These are phyloP conservation scores for Colletotrichum costaricense DNA, from an alignment of 2,329 filamentous ascomycete species.

Conservation along the genomic window DNA sequence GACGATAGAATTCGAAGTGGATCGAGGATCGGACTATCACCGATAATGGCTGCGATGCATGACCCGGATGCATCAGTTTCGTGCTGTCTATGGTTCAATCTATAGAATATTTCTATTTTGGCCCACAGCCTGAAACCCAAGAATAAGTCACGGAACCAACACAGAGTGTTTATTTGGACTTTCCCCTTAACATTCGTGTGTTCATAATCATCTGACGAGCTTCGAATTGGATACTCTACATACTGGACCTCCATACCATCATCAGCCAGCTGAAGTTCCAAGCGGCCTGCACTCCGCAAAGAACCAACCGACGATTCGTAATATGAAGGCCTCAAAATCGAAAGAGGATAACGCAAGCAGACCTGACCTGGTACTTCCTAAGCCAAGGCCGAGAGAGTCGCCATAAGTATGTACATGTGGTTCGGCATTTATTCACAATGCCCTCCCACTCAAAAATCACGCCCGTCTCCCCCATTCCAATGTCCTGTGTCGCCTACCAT, in stretches of 20 bases:
- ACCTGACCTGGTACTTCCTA: not conserved
- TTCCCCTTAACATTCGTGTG: not conserved
- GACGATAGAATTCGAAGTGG: no score
- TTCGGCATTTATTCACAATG: slow-evolving; percentile 13
- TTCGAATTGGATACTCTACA: slow-evolving; percentile 28
- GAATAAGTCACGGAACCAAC: not conserved
- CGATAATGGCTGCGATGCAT: no score
- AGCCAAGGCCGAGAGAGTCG: not conserved
- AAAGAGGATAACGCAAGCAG: not conserved
- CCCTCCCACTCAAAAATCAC: slow-evolving; percentile 16
- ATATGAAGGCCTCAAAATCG: slow-evolving; percentile 1
- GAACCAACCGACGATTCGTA: not conserved
- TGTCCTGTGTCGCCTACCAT: slow-evolving; percentile 28
- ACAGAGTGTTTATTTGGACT: not conserved
- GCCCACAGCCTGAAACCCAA: not conserved
- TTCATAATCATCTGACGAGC: not conserved
- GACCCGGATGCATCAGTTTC: no score
- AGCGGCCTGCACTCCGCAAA: slow-evolving; percentile 33
- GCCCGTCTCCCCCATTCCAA: slow-evolving; percentile 12
- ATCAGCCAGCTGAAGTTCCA: not conserved
- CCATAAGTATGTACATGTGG: slow-evolving; percentile 32
- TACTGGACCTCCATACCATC: not conserved
- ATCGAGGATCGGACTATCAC: no score
- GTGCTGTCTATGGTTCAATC: no score
- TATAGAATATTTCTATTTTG: not conserved